Conservation (phyloP, 768 basidiomycete species). For the Boletus speciosus region DNA sequence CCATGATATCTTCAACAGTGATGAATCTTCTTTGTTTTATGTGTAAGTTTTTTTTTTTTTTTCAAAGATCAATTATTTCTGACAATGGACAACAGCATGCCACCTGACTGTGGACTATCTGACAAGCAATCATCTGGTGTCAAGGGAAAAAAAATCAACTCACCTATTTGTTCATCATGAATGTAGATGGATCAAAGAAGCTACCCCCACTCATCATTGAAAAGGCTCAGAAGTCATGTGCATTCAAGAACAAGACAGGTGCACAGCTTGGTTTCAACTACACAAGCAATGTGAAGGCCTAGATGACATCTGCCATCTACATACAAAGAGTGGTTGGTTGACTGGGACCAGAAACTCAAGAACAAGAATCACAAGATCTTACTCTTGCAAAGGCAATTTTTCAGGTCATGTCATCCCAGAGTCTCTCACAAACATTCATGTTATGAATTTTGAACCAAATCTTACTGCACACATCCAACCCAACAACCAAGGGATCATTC, state of each 20-base stretch:
- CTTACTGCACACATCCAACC: slow-evolving; percentile 38
- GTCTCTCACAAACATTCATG: slow-evolving; percentile 21
- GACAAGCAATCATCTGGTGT: background rate
- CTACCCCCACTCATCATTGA: slow-evolving; percentile 5
- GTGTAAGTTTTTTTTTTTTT: no score
- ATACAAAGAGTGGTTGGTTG: slow-evolving; percentile 5
- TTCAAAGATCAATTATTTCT: no score
- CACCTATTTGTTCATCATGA: background rate
- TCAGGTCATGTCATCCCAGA: slow-evolving; percentile 23
- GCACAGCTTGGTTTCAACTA: slow-evolving; percentile 4
- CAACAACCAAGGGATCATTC: slow-evolving; percentile 36
- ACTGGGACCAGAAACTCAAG: background rate
- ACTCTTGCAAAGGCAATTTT: slow-evolving; percentile 8
- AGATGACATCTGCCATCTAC: slow-evolving; percentile 2
- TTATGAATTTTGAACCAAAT: slow-evolving; percentile 29
- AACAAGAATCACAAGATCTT: background rate
- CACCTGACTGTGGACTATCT: slow-evolving; percentile 1
- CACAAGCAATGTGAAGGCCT: slow-evolving; percentile 1
- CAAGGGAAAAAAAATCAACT: background rate
- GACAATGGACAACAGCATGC: background rate
- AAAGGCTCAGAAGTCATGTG: background rate
- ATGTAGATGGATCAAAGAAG: slow-evolving; percentile 1
- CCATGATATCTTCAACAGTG: no score
- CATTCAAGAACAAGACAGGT: slow-evolving; percentile 3
- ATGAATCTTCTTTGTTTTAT: no score